Evolutionary conservation across 306 rosid species (phyloP).

Genomic region (Styphnolobium japonicum): DNA sequence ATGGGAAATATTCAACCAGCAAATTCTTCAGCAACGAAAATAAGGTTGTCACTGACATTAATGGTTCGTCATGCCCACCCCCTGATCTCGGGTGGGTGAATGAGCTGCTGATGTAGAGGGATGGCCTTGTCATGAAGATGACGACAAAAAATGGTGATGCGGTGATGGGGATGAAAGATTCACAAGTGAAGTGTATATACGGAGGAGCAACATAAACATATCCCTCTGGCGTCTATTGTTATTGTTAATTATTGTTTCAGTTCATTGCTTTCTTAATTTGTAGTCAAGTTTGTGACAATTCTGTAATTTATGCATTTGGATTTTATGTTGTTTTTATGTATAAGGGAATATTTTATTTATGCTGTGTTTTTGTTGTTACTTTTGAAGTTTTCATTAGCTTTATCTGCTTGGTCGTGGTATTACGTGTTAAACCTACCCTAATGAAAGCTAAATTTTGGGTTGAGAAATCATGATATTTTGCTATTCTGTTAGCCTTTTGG

Average conservation of each 20-base stretch:
- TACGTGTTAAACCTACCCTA: slow-evolving; percentile 29
- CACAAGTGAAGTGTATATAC: slow-evolving; percentile 52
- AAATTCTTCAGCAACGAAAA: background rate
- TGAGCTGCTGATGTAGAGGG: slow-evolving; percentile 71
- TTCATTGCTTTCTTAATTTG: slow-evolving; percentile 35
- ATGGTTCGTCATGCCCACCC: slow-evolving; percentile 32
- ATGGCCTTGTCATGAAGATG: background rate
- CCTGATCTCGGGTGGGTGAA: slow-evolving; percentile 96
- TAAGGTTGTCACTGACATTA: slow-evolving; percentile 16
- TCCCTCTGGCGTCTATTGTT: slow-evolving; percentile 33
- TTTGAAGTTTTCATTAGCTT: background rate
- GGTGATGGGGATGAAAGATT: background rate
- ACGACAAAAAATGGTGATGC: background rate
- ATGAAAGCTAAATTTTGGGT: background rate
- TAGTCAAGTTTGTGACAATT: slow-evolving; percentile 17
- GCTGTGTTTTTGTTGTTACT: background rate
- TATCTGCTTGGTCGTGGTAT: background rate
- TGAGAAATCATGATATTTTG: slow-evolving; percentile 3
- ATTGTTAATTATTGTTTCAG: slow-evolving; percentile 24
- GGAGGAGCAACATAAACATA: slow-evolving; percentile 19
- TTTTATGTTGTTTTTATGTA: slow-evolving; percentile 23
- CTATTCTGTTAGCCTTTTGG: slow-evolving; percentile 11
- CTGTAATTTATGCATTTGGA: slow-evolving; percentile 27
- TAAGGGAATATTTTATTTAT: slow-evolving; percentile 9
- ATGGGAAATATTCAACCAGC: slow-evolving; percentile 1